Evolutionary conservation across 2,329 filamentous ascomycete genomes (phyloP).

Genomic region (Colletotrichum nymphaeae): DNA sequence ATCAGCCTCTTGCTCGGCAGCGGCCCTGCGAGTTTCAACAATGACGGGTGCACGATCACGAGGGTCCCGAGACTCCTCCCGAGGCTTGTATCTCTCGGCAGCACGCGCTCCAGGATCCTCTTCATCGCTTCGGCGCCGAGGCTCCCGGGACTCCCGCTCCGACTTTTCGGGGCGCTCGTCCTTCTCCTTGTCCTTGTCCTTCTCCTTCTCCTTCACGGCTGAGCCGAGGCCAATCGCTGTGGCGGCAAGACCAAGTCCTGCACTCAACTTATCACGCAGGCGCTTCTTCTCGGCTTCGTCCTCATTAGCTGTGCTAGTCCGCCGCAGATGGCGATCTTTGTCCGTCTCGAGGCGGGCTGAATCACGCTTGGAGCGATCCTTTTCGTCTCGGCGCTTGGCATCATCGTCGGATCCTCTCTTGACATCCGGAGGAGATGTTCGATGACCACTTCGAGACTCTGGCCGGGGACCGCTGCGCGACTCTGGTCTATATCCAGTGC

Average conservation of each 20-base stretch:
- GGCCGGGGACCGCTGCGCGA: conserved; percentile 41
- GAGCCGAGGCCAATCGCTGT: conserved; percentile 58
- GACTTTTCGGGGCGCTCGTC: conserved; percentile 47
- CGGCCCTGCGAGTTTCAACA: conserved; percentile 34
- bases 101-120: conserved; percentile 37
- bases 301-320: conserved; percentile 43
- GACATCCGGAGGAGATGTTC: conserved; percentile 28
- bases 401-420: conserved; percentile 37
- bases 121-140: conserved; percentile 34
- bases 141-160: conserved; percentile 30
- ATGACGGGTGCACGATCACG: conserved; percentile 36
- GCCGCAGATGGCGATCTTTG: conserved; percentile 42
- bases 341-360: conserved; percentile 32
- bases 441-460: conserved; percentile 43
- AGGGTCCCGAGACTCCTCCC: conserved; percentile 39
- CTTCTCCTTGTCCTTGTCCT: conserved; percentile 43
- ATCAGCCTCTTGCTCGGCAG: conserved; percentile 36
- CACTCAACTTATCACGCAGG: conserved; percentile 59
- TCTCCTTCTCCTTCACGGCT: conserved; percentile 51
- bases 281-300: conserved; percentile 56
- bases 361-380: conserved; percentile 27
- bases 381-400: conserved; percentile 32
- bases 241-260: conserved; percentile 61
- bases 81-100: conserved; percentile 44
- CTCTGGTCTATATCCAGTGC: conserved; percentile 51